phyloP scores from a whole-genome alignment of 176 grass and related monocot species.

The Secale cereale region DNA sequence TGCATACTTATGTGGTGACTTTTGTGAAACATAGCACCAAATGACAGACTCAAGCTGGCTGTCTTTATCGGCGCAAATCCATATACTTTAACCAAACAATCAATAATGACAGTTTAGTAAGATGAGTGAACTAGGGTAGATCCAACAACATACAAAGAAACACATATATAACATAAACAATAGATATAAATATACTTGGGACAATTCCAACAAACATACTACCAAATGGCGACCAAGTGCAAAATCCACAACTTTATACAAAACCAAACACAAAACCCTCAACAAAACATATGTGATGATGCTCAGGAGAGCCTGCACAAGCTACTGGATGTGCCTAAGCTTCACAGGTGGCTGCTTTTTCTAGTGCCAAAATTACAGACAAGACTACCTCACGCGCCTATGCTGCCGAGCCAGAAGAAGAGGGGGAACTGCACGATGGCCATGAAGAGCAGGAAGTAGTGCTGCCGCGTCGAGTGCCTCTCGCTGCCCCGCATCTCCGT shows the following conservation, averaged over 20 bases:
- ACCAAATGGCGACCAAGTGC: not conserved
- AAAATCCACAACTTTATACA: not conserved
- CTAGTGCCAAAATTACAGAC: not conserved
- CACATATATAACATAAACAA: not conserved
- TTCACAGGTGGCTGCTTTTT: not conserved
- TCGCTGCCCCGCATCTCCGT: conserved; percentile 63
- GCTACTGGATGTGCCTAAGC: not conserved
- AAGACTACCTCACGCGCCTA: conserved; percentile 37
- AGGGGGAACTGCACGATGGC: conserved; percentile 72
- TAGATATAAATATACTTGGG: not conserved
- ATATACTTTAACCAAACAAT: not conserved
- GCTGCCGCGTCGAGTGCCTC: conserved; percentile 59
- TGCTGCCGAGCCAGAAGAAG: conserved; percentile 85
- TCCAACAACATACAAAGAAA: not conserved
- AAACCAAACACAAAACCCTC: not conserved
- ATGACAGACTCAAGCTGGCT: no score
- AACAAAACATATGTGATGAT: not conserved
- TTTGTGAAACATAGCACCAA: not conserved
- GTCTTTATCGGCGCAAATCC: not conserved
- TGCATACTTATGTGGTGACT: not conserved
- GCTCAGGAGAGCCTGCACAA: not conserved
- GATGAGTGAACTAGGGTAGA: not conserved
- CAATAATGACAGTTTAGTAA: not conserved
- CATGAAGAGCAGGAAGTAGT: conserved; percentile 82
- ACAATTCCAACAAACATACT: not conserved